These are phyloP conservation scores for Cadophora malorum DNA, from an alignment of 2,329 filamentous ascomycete genomes.

Conservation along the genomic window DNA sequence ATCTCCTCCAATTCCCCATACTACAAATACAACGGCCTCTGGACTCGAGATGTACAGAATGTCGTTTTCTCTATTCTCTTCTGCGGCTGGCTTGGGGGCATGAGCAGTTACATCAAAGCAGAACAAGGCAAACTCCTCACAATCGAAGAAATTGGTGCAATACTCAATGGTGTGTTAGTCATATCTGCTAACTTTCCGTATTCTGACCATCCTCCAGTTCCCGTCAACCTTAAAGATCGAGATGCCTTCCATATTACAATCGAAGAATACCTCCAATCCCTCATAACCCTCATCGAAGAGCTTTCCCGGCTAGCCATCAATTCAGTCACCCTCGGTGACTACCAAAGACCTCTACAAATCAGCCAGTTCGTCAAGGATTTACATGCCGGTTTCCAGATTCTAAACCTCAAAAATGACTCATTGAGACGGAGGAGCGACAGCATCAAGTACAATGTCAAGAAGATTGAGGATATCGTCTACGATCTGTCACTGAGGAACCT, in stretches of 20 bases:
- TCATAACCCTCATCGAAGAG: constrained; percentile 89
- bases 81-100: constrained; percentile 80
- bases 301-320: constrained; percentile 91
- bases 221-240: constrained; percentile 86
- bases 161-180: constrained; percentile 64
- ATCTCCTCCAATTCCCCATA: constrained; percentile 89
- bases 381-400: constrained; percentile 93
- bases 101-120: constrained; percentile 58
- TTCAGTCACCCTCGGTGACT: constrained; percentile 90
- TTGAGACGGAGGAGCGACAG: constrained; percentile 87
- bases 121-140: constrained; percentile 75
- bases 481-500: constrained; percentile 88
- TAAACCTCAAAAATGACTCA: constrained; percentile 96
- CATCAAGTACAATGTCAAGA: constrained; percentile 97
- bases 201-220: constrained; percentile 61
- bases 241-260: constrained; percentile 96
- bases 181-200: neutral
- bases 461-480: constrained; percentile 97
- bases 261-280: constrained; percentile 91
- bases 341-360: constrained; percentile 83
- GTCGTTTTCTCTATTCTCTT: constrained; percentile 66
- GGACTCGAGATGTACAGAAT: constrained; percentile 84
- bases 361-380: constrained; percentile 93
- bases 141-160: constrained; percentile 83
- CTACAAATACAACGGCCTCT: constrained; percentile 93